phyloP scores from a whole-genome alignment of 1,139 yeast genomes.

The Martiniozyma asiatica region DNA sequence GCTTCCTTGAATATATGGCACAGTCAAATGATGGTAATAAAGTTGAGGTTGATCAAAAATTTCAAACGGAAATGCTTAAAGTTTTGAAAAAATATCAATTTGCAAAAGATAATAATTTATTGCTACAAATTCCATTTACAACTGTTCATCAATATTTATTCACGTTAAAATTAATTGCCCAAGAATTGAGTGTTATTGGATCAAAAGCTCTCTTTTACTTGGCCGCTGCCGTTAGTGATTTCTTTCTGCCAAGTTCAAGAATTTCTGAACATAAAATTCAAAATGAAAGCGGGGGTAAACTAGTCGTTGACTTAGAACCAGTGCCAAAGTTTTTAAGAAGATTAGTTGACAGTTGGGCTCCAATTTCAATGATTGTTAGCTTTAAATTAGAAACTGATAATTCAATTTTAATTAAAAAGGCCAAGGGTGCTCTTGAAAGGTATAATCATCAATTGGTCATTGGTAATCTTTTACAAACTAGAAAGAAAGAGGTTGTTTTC shows the following conservation, averaged over 20 bases:
- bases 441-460: constrained; percentile 91
- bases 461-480: constrained; percentile 82
- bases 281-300: constrained; percentile 57
- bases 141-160: constrained; percentile 90
- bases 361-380: constrained; percentile 86
- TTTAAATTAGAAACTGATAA: constrained; percentile 90
- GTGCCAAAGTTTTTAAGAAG: constrained; percentile 89
- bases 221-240: constrained; percentile 97
- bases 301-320: constrained; percentile 80
- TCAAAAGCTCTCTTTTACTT: constrained; percentile 61
- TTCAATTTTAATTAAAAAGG: constrained; percentile 58
- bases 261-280: constrained; percentile 93
- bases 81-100: constrained; percentile 55
- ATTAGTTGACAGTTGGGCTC: constrained; percentile 90
- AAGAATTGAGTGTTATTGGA: constrained; percentile 41
- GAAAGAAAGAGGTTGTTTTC: constrained; percentile 81
- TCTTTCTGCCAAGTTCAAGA: constrained; percentile 76
- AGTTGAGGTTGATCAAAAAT: constrained; percentile 48
- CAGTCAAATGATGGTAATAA: constrained; percentile 32
- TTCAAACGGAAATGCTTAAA: constrained; percentile 48
- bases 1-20: constrained; percentile 74
- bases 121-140: constrained; percentile 75
- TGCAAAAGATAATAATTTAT: constrained; percentile 45
- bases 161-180: constrained; percentile 62
- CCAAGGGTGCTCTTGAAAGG: constrained; percentile 63